Evolutionary conservation across 2,329 filamentous ascomycete species (phyloP).

Genomic region (Exophiala oligosperma): DNA sequence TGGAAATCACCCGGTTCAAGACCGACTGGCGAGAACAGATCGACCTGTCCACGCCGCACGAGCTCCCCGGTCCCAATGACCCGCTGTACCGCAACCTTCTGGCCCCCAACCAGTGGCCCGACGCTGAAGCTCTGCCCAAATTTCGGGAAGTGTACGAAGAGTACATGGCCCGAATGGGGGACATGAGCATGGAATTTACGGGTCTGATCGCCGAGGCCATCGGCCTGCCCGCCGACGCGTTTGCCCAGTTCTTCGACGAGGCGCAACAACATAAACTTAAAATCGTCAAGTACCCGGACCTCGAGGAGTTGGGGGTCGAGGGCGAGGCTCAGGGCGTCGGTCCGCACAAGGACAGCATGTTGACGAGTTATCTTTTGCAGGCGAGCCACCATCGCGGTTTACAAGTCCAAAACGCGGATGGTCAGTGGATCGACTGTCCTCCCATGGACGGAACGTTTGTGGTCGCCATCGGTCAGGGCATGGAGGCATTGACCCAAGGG

Average conservation of each 20-base stretch:
- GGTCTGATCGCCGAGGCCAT: slow-evolving; percentile 83
- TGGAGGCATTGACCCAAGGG: slow-evolving; percentile 81
- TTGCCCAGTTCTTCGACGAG: slow-evolving; percentile 75
- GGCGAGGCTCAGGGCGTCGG: slow-evolving; percentile 61
- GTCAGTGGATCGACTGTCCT: slow-evolving; percentile 79
- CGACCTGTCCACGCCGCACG: slow-evolving; percentile 78
- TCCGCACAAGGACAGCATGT: slow-evolving; percentile 83
- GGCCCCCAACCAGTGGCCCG: slow-evolving; percentile 79
- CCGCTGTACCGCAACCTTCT: slow-evolving; percentile 75
- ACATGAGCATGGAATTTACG: slow-evolving; percentile 72
- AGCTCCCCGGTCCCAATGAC: slow-evolving; percentile 59
- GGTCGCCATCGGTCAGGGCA: slow-evolving; percentile 82
- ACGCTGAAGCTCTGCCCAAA: slow-evolving; percentile 57
- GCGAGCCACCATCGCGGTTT: slow-evolving; percentile 73
- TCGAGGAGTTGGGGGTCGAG: slow-evolving; percentile 56
- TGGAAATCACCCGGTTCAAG: slow-evolving; percentile 68
- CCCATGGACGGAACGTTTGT: slow-evolving; percentile 76
- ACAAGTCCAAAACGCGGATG: slow-evolving; percentile 77
- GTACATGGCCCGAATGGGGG: slow-evolving; percentile 75
- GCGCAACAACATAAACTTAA: slow-evolving; percentile 80
- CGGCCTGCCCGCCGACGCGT: slow-evolving; percentile 66
- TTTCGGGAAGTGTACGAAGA: slow-evolving; percentile 67
- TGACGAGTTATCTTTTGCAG: slow-evolving; percentile 74
- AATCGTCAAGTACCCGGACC: slow-evolving; percentile 82
- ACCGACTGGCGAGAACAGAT: slow-evolving; percentile 84